Evolutionary conservation across 768 basidiomycete species (phyloP).

Genomic region (Pholiota molesta): DNA sequence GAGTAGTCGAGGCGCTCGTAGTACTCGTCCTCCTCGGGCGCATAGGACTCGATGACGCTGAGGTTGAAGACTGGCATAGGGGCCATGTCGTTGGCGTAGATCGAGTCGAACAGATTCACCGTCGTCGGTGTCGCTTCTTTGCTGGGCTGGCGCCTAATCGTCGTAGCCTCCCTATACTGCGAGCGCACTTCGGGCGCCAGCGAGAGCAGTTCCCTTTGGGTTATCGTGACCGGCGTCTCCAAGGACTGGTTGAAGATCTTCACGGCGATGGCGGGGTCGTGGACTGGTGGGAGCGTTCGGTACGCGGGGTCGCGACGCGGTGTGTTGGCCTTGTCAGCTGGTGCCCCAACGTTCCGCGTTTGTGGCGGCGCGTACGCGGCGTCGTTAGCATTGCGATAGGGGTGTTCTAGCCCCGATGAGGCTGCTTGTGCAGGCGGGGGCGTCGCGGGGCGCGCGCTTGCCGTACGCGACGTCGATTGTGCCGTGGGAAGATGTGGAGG

Average conservation of each 20-base stretch:
- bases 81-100: no score
- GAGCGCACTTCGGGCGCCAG: slow-evolving; percentile 23
- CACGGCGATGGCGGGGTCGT: slow-evolving; percentile 18
- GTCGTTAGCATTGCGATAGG: slow-evolving; percentile 17
- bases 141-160: not conserved
- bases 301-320: slow-evolving; percentile 19
- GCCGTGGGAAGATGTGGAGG: not conserved
- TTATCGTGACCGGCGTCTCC: slow-evolving; percentile 21
- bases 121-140: no score
- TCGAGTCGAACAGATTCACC: no score
- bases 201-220: slow-evolving; percentile 21
- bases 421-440: no score
- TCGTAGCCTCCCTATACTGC: slow-evolving; percentile 19
- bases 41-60: no score
- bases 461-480: not conserved
- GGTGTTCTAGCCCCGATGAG: no score
- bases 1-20: no score
- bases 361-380: slow-evolving; percentile 20
- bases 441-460: not conserved
- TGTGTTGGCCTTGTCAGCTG: slow-evolving; percentile 4
- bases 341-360: slow-evolving; percentile 15
- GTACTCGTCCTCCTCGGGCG: no score
- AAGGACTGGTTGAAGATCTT: slow-evolving; percentile 19
- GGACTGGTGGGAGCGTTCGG: slow-evolving; percentile 19
- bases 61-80: no score